Base-by-base conservation (phyloP, 805 yeast species). In the Kockiozyma suomiensis region DNA sequence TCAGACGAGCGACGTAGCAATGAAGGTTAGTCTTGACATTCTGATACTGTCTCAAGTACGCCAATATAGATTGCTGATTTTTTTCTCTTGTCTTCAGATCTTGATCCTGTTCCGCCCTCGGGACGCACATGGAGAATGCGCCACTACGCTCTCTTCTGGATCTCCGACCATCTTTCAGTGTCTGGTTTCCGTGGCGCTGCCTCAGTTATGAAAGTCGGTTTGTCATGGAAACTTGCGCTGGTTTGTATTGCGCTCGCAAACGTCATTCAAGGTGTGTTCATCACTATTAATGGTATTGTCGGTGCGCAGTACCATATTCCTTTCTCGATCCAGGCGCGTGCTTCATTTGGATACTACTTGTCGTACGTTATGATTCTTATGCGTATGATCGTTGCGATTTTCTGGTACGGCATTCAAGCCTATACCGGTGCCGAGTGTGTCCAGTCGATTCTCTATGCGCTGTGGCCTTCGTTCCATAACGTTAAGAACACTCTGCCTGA, bases 261-360 rank as follows among this genome's bases (percentile, higher is more conserved):
- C 52, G 30, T 73, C 13, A 65, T 81, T 48, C 76, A 79, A 54
- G 75, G 77, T 41, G 61, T 73, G 2, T 70, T 78, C 46, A 79
- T 82, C 10, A 69, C 78, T 6, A 68, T 75, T 12, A 79, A 79
- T 60, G 81, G 82, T 35, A 75, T 77, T 69, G 78, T 76, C 15
- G 85, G 85, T 35, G 75, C 79, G 6, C 73, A 75, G 23, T 81
- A 76, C 69, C 84, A 80, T 67, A 73, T 82, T 43, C 83, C 84
- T 0, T 82, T 74, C 63, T 77, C 84, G 2, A 74, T 81, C 10
- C 73, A 74, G 53, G 72, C 76, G 25, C 70, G 85, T 51, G 74
- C 76, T 49, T 70, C 78, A 0, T 81, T 78, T 71, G 85, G 85
- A 8, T 72, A 79, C 38, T 69, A 74, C 59, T 83, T 84, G 2